These are phyloP conservation scores for Ceratocystis lukuohia DNA, from an alignment of 2,329 filamentous ascomycete species.

Conservation along the genomic window DNA sequence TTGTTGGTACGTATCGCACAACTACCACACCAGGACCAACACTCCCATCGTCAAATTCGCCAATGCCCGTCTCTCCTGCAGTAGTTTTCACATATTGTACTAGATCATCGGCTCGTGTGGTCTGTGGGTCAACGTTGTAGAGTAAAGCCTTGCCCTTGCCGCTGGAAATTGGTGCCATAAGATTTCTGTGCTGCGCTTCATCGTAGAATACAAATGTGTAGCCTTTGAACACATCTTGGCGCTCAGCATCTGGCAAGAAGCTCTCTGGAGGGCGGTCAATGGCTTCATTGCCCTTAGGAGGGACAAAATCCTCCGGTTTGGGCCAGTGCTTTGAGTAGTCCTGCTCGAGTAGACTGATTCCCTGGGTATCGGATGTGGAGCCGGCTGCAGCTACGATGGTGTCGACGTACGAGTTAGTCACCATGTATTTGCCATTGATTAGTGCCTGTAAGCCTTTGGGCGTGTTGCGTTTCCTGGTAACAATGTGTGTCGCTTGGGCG, in stretches of 20 bases:
- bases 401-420: constrained; percentile 60
- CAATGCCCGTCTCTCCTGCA: constrained; percentile 59
- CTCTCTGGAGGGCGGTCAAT: constrained; percentile 51
- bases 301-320: constrained; percentile 55
- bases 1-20: constrained; percentile 51
- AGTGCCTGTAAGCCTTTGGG: constrained; percentile 76
- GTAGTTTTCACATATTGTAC: constrained; percentile 61
- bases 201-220: constrained; percentile 86
- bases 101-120: constrained; percentile 62
- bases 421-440: constrained; percentile 66
- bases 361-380: constrained; percentile 32
- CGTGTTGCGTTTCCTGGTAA: constrained; percentile 81
- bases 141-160: constrained; percentile 73
- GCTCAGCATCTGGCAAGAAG: constrained; percentile 54
- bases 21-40: constrained; percentile 62
- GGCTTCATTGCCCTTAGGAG: constrained; percentile 62
- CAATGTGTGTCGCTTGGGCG: constrained; percentile 67
- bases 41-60: constrained; percentile 48
- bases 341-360: constrained; percentile 49
- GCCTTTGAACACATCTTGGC: constrained; percentile 64
- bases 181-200: constrained; percentile 56
- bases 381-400: constrained; percentile 45
- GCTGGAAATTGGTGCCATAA: constrained; percentile 60
- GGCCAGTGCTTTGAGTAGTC: constrained; percentile 77
- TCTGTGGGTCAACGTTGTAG: constrained; percentile 44